phyloP scores from a whole-genome alignment of 106 monocot genomes.

The Allium fistulosum region DNA sequence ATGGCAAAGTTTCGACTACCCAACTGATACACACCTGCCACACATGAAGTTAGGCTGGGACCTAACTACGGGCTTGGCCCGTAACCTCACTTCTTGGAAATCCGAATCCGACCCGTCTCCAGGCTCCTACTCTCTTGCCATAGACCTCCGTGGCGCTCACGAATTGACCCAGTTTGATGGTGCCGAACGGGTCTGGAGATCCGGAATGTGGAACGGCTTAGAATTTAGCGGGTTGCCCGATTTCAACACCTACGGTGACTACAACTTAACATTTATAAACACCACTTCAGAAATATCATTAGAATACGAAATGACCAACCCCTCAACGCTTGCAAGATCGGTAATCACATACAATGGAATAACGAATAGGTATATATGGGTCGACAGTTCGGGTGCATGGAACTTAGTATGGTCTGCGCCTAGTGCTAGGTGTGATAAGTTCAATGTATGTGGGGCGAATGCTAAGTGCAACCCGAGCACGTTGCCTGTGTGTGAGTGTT shows the following conservation, averaged over 20 bases:
- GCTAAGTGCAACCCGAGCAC: slow-evolving; percentile 26
- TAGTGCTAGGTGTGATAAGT: slow-evolving; percentile 22
- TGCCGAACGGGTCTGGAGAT: background rate
- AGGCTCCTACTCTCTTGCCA: background rate
- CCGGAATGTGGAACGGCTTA: background rate
- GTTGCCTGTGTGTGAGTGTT: slow-evolving; percentile 37
- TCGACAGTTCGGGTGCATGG: slow-evolving; percentile 10
- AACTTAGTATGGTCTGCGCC: slow-evolving; percentile 16
- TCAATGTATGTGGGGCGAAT: slow-evolving; percentile 27
- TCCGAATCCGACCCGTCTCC: slow-evolving; percentile 5
- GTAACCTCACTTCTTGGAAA: slow-evolving; percentile 10
- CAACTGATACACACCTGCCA: slow-evolving; percentile 11
- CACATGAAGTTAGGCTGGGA: slow-evolving; percentile 19
- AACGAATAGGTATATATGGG: slow-evolving; percentile 12
- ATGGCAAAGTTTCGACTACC: slow-evolving; percentile 25
- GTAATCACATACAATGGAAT: slow-evolving; percentile 12
- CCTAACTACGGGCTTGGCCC: background rate
- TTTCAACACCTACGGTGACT: background rate
- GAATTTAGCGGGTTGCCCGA: slow-evolving; percentile 1
- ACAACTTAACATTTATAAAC: slow-evolving; percentile 13
- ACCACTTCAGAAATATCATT: slow-evolving; percentile 15
- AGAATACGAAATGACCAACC: background rate
- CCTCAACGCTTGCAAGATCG: slow-evolving; percentile 3
- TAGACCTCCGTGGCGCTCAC: background rate
- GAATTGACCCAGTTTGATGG: background rate